Base-by-base conservation (phyloP, 352 stramenopile genomes). In the Globisporangium megalacanthum region DNA sequence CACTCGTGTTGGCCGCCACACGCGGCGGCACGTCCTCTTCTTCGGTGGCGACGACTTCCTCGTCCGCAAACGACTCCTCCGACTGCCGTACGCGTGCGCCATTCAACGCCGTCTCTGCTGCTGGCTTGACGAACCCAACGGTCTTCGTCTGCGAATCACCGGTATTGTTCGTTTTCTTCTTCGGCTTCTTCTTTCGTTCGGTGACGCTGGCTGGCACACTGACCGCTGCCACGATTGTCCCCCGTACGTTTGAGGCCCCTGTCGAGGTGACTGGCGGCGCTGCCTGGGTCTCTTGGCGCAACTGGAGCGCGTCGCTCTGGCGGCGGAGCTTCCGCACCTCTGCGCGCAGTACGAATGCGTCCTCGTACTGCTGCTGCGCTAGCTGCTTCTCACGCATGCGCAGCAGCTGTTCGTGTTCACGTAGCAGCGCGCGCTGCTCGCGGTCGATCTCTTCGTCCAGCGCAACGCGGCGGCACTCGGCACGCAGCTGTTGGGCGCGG, bases 381-480 rank as follows among this genome's bases (percentile, higher is more conserved):
- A 71, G 48, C 52, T 66, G 44, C 47, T 55, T 58, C 51, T 68
- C 51, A 17, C 61, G 56, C 37, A 62, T 57, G 6, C 56, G 59
- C 47, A 73, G 37, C 22, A 77, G 39, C 11, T 66, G 56, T 46
- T 77, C 69, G 33, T 70, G 68, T 31, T 87, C 81, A 36, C 56
- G 58, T 25, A 77, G 25, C 36, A 75, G 64, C 36, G 66, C 66
- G 22, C 58, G 49, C 58, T 89, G 69, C 54, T 89, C 74, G 52
- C 69, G 15, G 42, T 89, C 77, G 51, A 86, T 74, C 10, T 77
- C 59, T 17, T 85, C 72, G 19, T 70, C 61, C 55, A 87, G 54
- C 39, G 72, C 58, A 37, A 84, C 60, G 37, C 81, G 75, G 54
- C 78, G 65, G 60, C 70, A 86, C 41, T 71, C 72, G 63, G 88